These are phyloP conservation scores for Trichoderma oligosporum DNA, from an alignment of 2,329 filamentous ascomycete species.

Conservation along the genomic window DNA sequence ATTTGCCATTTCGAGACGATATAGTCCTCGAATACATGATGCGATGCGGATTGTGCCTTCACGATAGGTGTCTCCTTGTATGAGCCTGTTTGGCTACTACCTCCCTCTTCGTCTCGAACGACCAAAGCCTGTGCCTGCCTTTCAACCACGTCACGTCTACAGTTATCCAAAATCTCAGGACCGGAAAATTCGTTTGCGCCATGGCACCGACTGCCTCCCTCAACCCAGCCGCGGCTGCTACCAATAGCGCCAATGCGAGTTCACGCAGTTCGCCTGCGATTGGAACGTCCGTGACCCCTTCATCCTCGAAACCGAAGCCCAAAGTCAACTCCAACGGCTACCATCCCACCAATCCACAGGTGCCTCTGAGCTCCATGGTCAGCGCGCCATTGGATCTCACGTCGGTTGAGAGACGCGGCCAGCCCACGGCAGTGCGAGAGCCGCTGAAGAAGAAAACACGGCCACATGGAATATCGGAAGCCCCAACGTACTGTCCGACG, in stretches of 20 bases:
- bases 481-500: constrained; percentile 84
- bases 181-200: constrained; percentile 22
- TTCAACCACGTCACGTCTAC: constrained; percentile 19
- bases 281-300: constrained; percentile 33
- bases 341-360: constrained; percentile 48
- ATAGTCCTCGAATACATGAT: constrained; percentile 19
- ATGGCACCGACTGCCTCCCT: constrained; percentile 42
- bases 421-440: constrained; percentile 72
- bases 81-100: constrained; percentile 11
- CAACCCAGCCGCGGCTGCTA: constrained; percentile 35
- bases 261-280: constrained; percentile 51
- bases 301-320: constrained; percentile 47
- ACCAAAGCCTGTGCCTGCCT: constrained; percentile 6
- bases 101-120: background rate
- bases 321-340: constrained; percentile 53
- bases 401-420: constrained; percentile 87
- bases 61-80: constrained; percentile 20
- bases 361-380: constrained; percentile 53
- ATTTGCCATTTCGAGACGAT: constrained; percentile 13
- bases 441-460: constrained; percentile 71
- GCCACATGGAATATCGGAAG: constrained; percentile 81
- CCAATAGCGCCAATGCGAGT: constrained; percentile 46
- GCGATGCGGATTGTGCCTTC: constrained; percentile 25
- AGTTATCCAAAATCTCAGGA: constrained; percentile 7
- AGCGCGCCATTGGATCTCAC: constrained; percentile 71